Evolutionary conservation across 176 grass and related monocot genomes (phyloP), one percentile per base, ranked within the genome.

Genomic region (Oryza glaberrima): DNA sequence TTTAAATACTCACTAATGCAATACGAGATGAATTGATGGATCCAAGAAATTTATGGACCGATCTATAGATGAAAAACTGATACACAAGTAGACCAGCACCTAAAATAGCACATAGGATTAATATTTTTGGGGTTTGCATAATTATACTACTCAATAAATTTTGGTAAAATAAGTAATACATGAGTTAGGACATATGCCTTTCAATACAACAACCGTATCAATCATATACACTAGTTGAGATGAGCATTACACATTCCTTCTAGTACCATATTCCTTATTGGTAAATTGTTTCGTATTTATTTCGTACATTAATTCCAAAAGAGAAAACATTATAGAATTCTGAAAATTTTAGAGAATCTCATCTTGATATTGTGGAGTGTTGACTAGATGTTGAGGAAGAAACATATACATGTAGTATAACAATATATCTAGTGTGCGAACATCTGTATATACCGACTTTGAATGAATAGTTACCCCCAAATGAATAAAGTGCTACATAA

Each of bases 71-170:
- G 82, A 88, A 88, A 86, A 92, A 44, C 49, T 77, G 44, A 70
- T 88, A 98, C 44, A 90, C 56, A 69, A 98, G 80, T 79, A 98
- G 87, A 85, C 77, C 58, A 34, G 23, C 72, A 65, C 95, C 95
- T 98, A 65, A 58, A 54, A 19, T 76, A 15, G 5, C 4, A 9
- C 4, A 61, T 61, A 9, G 19, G 20, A 22, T 61, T 61, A 58
- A 8, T 58, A n/a, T n/a, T 61, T 2, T 54, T 4, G 3, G 49
- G 0, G 17, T 54, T 54, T 54, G 16, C 16, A 61, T 61, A 22
- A 61, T 61, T 61, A 61, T 61, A 56, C 0, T 20, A 7, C 52
- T 56, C 46, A 75, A 84, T 9, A 82, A 20, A 78, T 54, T 54
- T 54, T 54, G 5, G 51, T 6, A 54, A 54, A 54, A 61, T 61